Percentiles rank a stretch among this genome's conserved stretches.
phyloP scores from a whole-genome alignment of 2,329 filamentous ascomycete genomes.

The Berkeleyomyces basicola region DNA sequence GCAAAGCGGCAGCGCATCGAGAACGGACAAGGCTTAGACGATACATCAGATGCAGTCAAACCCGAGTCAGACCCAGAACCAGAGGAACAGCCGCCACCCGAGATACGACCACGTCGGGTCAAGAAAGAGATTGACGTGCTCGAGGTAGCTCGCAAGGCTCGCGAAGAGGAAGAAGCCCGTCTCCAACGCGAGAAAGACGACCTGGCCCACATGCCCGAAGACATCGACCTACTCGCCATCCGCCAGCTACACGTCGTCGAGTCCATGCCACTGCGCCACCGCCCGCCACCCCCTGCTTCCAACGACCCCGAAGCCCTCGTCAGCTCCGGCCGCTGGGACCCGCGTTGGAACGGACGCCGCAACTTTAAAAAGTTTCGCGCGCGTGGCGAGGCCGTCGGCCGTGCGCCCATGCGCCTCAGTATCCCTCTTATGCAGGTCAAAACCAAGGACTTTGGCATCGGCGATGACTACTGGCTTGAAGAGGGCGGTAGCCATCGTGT shows the following conservation, averaged over 20 bases:
- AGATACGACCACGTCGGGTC: slow-evolving; percentile 29
- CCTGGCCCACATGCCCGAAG: slow-evolving; percentile 35
- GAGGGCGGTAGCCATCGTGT: slow-evolving; percentile 21
- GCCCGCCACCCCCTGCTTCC: slow-evolving; percentile 16
- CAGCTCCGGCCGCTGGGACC: slow-evolving; percentile 54
- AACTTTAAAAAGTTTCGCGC: slow-evolving; percentile 85
- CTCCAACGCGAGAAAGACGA: slow-evolving; percentile 37
- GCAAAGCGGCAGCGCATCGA: slow-evolving; percentile 64
- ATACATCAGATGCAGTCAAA: slow-evolving; percentile 15
- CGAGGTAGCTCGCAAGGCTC: slow-evolving; percentile 43
- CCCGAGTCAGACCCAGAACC: slow-evolving; percentile 18
- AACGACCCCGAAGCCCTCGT: slow-evolving; percentile 32
- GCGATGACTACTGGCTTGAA: slow-evolving; percentile 61
- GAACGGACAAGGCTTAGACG: slow-evolving; percentile 30
- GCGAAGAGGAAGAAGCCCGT: slow-evolving; percentile 50
- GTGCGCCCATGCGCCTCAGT: slow-evolving; percentile 37
- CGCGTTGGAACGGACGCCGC: slow-evolving; percentile 80
- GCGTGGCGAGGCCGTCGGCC: slow-evolving; percentile 32
- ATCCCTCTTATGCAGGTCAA: slow-evolving; percentile 56
- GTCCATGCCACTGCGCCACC: slow-evolving; percentile 46
- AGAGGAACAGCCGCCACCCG: slow-evolving; percentile 13
- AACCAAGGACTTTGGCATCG: slow-evolving; percentile 54
- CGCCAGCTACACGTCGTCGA: slow-evolving; percentile 61
- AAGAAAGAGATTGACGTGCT: slow-evolving; percentile 52
- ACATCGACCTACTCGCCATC: slow-evolving; percentile 57